Percentiles rank a stretch among this genome's conserved stretches.
phyloP scores from a whole-genome alignment of 2,329 filamentous ascomycete genomes.

The Amauroascus verrucosus region DNA sequence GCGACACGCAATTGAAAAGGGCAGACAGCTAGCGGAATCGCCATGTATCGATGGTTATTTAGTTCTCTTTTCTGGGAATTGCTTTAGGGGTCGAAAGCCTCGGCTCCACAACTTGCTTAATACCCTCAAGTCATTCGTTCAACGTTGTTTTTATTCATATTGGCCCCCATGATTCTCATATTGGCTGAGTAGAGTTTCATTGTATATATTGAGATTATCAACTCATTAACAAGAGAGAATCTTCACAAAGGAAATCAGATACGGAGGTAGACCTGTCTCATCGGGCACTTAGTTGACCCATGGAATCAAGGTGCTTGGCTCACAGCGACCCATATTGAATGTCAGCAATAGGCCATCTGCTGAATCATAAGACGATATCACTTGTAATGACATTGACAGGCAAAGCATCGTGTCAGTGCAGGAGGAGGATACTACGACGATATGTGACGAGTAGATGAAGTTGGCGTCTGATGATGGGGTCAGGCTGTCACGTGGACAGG shows the following conservation, averaged over 20 bases:
- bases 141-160: not conserved
- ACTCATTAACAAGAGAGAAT: not conserved
- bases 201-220: not conserved
- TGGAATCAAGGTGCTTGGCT: not conserved
- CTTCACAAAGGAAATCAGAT: not conserved
- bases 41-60: not conserved
- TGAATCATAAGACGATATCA: not conserved
- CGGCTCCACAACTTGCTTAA: not conserved
- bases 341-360: not conserved
- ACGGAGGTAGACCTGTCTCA: not conserved
- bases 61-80: not conserved
- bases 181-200: not conserved
- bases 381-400: not conserved
- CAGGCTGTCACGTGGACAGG: not conserved
- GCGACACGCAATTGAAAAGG: not conserved
- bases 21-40: not conserved
- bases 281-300: not conserved
- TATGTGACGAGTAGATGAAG: not conserved
- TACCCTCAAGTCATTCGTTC: not conserved
- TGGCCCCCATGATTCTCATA: not conserved
- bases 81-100: not conserved
- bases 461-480: not conserved
- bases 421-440: no score
- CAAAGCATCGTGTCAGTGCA: not conserved
- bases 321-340: not conserved